Conservation (phyloP, 1,284 basidiomycete genomes). For the Vanrija sp. region DNA sequence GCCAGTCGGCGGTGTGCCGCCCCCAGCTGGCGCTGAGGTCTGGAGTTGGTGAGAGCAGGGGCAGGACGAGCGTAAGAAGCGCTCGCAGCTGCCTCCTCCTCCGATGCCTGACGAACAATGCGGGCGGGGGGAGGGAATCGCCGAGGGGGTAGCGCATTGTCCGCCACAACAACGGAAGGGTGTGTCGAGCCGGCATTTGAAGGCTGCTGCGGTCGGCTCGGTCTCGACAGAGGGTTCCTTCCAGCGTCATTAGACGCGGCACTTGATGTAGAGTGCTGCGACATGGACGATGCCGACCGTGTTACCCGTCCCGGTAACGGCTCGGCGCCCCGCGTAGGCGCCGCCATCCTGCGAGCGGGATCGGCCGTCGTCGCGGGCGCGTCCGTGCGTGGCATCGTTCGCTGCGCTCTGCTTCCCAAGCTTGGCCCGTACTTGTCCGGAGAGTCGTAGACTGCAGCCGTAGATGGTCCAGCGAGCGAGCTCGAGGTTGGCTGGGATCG, state of each 20-base stretch:
- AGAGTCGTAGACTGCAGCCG: not conserved
- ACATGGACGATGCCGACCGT: not conserved
- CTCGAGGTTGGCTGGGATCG: not conserved
- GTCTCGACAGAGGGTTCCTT: constrained; percentile 21
- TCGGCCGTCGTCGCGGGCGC: not conserved
- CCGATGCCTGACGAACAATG: constrained; percentile 3
- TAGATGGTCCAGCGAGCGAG: not conserved
- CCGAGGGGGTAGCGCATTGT: not conserved
- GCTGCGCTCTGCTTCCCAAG: not conserved
- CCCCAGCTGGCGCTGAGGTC: not conserved
- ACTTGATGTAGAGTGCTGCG: not conserved
- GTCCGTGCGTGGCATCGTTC: not conserved
- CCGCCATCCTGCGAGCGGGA: not conserved
- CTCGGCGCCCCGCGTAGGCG: not conserved
- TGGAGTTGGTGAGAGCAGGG: not conserved
- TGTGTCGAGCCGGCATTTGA: constrained; percentile 17
- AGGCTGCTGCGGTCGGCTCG: constrained; percentile 16
- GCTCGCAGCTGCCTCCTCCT: too few species aligned
- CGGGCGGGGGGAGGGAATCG: constrained; percentile 25
- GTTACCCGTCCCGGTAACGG: not conserved
- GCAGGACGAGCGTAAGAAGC: not conserved
- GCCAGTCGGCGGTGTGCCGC: not conserved
- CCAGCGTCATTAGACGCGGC: not conserved
- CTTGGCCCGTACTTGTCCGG: not conserved
- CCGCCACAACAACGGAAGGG: constrained; percentile 2